These are phyloP conservation scores for Naganishia onofrii DNA, from an alignment of 768 basidiomycete species.

Conservation along the genomic window DNA sequence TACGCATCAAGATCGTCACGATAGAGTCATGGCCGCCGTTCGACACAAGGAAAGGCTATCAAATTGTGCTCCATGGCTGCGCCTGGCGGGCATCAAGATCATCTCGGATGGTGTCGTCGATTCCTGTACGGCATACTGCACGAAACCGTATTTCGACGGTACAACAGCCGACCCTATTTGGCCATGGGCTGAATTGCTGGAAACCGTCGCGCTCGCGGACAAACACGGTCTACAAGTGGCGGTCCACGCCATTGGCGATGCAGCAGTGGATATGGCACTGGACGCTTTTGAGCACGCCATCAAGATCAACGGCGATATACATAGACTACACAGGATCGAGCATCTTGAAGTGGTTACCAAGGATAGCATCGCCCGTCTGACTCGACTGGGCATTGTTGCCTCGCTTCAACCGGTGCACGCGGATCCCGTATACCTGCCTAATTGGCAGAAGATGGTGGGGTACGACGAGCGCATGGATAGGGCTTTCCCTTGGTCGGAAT, in stretches of 20 bases:
- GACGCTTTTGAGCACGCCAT: conserved; percentile 34
- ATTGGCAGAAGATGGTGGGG: conserved; percentile 31
- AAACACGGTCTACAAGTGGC: conserved; percentile 33
- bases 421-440: conserved; percentile 34
- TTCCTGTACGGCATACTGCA: conserved; percentile 34
- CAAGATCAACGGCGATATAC: conserved; percentile 23
- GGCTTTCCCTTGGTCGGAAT: conserved; percentile 36
- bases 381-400: conserved; percentile 32
- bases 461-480: conserved; percentile 35
- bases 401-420: conserved; percentile 39
- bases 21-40: conserved; percentile 29
- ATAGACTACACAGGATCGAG: conserved; percentile 33
- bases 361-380: conserved; percentile 30
- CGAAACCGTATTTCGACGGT: conserved; percentile 32
- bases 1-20: conserved; percentile 16
- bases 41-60: conserved; percentile 23
- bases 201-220: conserved; percentile 32
- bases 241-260: conserved; percentile 37
- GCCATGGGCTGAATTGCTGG: conserved; percentile 26
- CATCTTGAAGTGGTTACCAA: conserved; percentile 35
- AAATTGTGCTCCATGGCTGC: conserved; percentile 20
- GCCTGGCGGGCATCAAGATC: conserved; percentile 38
- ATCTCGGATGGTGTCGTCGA: conserved; percentile 38
- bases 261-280: conserved; percentile 33
- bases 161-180: conserved; percentile 34